Conservation (phyloP, 192 early-diverging fungal genomes). For the Backusella australiensis region DNA sequence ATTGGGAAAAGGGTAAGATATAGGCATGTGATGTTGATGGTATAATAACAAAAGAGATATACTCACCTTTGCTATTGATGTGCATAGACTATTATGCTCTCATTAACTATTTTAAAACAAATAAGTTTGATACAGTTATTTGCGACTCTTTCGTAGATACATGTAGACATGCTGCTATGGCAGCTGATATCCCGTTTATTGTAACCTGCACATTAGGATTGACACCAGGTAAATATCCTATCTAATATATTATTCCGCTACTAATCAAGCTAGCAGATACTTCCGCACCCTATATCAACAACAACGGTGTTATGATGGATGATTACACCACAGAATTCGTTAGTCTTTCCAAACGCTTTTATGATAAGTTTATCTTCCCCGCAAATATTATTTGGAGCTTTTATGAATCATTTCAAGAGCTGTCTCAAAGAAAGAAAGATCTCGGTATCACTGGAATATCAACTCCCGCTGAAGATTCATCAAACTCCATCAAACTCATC, state of each 20-base stretch:
- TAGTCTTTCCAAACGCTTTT: conserved; percentile 10
- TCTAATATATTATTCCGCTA: not conserved
- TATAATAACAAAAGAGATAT: not conserved
- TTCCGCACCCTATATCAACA: conserved; percentile 15
- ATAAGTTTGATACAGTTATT: conserved; percentile 4
- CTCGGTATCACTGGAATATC: not conserved
- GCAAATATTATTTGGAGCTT: not conserved
- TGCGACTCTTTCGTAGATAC: conserved; percentile 19
- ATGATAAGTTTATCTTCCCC: conserved; percentile 3
- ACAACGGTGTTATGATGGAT: not conserved
- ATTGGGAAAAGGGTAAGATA: not conserved
- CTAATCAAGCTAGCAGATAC: conserved; percentile 2
- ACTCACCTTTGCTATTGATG: not conserved
- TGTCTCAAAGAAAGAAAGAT: not conserved
- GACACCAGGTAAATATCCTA: conserved; percentile 6
- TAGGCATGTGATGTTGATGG: not conserved
- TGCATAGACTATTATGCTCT: not conserved
- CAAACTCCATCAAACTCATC: conserved; percentile 11
- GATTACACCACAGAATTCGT: conserved; percentile 3
- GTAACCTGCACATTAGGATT: conserved; percentile 15
- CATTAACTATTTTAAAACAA: not conserved
- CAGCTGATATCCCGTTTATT: conserved; percentile 18
- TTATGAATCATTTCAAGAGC: not conserved
- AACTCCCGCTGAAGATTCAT: not conserved
- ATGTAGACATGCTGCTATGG: conserved; percentile 14